Evolutionary conservation across 106 monocot genomes (phyloP).

Genomic region (Alisma plantagoaquatica): DNA sequence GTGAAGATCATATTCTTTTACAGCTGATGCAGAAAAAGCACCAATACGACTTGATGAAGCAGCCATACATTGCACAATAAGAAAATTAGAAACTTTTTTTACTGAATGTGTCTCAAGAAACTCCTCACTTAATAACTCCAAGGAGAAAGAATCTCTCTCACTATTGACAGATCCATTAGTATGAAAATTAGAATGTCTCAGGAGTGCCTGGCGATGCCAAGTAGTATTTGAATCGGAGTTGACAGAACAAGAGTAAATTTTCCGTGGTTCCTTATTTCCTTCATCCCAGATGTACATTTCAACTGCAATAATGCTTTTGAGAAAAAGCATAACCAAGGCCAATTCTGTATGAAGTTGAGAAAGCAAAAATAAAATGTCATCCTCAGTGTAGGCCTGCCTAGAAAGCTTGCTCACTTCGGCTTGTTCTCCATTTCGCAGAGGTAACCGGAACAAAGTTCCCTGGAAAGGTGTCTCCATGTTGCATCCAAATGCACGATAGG

Average conservation of each 20-base stretch:
- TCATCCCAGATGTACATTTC: constrained; percentile 85
- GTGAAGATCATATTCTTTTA: constrained; percentile 79
- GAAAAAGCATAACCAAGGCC: constrained; percentile 74
- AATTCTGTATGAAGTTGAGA: constrained; percentile 69
- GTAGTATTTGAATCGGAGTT: constrained; percentile 42
- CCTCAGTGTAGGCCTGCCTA: constrained; percentile 67
- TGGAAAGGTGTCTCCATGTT: constrained; percentile 74
- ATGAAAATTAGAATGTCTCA: constrained; percentile 37
- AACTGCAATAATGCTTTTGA: constrained; percentile 64
- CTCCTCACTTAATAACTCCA: constrained; percentile 63
- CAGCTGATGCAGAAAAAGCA: constrained; percentile 57
- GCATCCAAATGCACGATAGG: constrained; percentile 93
- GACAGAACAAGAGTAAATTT: constrained; percentile 67
- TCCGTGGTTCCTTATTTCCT: constrained; percentile 44
- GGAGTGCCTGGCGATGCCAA: constrained; percentile 60
- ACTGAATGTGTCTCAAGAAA: constrained; percentile 25
- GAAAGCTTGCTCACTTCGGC: constrained; percentile 77
- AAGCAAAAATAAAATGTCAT: constrained; percentile 73
- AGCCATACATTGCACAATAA: constrained; percentile 79
- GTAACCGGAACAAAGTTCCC: constrained; percentile 97
- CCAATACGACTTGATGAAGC: constrained; percentile 59
- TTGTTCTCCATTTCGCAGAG: constrained; percentile 75
- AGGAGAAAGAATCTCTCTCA: constrained; percentile 47
- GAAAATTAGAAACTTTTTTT: constrained; percentile 49
- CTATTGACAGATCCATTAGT: constrained; percentile 13